A percentile compares a stretch with the other conserved stretches of the same genome.
Conservation (phyloP, 1,284 basidiomycete species). For the Pascua sp. region DNA sequence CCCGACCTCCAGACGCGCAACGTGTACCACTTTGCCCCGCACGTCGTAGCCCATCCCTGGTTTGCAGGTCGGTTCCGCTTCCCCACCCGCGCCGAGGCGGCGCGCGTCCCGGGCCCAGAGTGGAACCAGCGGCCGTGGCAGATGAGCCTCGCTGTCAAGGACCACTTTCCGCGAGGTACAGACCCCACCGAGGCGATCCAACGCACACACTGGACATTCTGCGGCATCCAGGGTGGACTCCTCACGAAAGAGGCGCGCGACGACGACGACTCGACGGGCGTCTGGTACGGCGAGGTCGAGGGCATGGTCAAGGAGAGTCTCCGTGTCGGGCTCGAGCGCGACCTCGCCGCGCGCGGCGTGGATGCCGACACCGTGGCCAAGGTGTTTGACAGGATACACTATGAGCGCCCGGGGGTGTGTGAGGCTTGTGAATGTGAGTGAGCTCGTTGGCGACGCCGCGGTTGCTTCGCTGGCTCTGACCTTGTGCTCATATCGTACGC, state of each 20-base stretch:
- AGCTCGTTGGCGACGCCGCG: no score
- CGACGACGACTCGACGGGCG: constrained; percentile 30
- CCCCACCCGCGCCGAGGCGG: constrained; percentile 12
- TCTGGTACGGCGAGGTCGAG: constrained; percentile 23
- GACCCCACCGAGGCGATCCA: not conserved
- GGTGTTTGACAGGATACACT: constrained; percentile 8
- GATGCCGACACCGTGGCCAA: constrained; percentile 9
- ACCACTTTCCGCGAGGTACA: constrained; percentile 19
- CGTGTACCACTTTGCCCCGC: constrained; percentile 34
- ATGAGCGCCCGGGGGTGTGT: not conserved
- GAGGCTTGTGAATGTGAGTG: constrained; percentile 9
- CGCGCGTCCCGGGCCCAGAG: constrained; percentile 26
- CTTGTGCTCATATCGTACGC: no score
- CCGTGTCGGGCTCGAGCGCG: constrained; percentile 18
- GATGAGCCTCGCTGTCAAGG: constrained; percentile 27
- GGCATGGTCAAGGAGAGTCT: constrained; percentile 18
- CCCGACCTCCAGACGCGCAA: constrained; percentile 26
- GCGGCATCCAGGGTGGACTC: constrained; percentile 22
- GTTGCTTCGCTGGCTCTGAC: not conserved
- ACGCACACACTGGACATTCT: constrained; percentile 14
- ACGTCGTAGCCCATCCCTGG: constrained; percentile 15
- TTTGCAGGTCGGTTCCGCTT: constrained; percentile 6
- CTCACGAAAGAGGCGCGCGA: constrained; percentile 21
- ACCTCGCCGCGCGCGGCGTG: constrained; percentile 28
- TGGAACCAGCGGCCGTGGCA: constrained; percentile 40